phyloP scores from a whole-genome alignment of 73 alveolate genomes.

The Paraurostyla sp. region DNA sequence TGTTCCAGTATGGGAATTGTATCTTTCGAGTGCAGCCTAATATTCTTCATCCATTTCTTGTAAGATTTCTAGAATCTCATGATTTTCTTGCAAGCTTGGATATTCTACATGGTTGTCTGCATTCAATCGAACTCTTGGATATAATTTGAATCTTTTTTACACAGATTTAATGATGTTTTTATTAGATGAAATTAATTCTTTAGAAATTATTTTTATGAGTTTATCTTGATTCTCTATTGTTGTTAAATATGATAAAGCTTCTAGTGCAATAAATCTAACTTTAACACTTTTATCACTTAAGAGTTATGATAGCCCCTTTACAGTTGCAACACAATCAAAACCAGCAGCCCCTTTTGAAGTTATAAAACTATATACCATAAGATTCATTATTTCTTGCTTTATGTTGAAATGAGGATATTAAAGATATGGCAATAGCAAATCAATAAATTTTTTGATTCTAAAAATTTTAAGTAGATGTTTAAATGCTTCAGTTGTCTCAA shows the following conservation, averaged over 20 bases:
- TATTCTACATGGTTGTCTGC: constrained; percentile 9
- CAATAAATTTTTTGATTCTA: constrained; percentile 1
- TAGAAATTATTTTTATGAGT: neutral
- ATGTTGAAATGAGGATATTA: constrained; percentile 25
- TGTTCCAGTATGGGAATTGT: neutral
- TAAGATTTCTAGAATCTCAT: neutral
- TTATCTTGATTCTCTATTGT: neutral
- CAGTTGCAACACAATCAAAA: neutral
- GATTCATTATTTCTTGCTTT: constrained; percentile 19
- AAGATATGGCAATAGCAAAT: neutral
- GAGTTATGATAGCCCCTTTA: neutral
- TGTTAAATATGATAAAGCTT: neutral
- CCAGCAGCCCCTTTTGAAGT: constrained; percentile 12
- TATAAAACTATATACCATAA: constrained; percentile 9
- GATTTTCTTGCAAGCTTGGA: constrained; percentile 16
- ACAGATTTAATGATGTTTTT: neutral
- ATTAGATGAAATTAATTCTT: neutral
- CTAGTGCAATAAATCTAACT: constrained; percentile 26
- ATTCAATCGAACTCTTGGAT: constrained; percentile 5
- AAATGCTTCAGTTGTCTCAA: constrained; percentile 17
- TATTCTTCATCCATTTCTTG: constrained; percentile 10
- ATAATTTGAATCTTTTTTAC: neutral
- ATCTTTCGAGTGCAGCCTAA: neutral
- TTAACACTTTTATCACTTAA: constrained; percentile 7
- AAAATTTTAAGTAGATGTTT: constrained; percentile 3